Evolutionary conservation across 495 filamentous ascomycete species (phyloP).

Genomic region (Neurospora sp.): DNA sequence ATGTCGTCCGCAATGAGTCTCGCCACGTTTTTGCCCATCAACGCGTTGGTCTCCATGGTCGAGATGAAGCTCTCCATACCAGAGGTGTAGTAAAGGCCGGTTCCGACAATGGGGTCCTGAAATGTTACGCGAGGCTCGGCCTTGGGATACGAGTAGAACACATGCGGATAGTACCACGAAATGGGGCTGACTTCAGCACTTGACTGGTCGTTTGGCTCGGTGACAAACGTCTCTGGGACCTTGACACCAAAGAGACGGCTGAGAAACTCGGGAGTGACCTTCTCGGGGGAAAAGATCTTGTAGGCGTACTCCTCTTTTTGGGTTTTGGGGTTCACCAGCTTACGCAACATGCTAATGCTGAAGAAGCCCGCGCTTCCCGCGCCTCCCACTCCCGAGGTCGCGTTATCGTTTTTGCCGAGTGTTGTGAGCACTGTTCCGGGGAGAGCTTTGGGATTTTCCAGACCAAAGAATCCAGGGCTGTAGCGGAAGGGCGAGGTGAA

Average conservation of each 20-base stretch:
- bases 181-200: conserved; percentile 36
- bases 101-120: conserved; percentile 62
- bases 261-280: conserved; percentile 54
- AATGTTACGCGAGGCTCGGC: conserved; percentile 77
- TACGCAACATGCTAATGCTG: conserved; percentile 70
- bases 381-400: conserved; percentile 36
- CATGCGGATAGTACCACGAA: conserved; percentile 62
- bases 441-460: conserved; percentile 38
- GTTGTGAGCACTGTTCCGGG: conserved; percentile 79
- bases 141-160: conserved; percentile 80
- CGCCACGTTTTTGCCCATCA: conserved; percentile 96
- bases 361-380: conserved; percentile 71
- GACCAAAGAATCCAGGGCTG: conserved; percentile 57
- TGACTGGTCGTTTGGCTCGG: not conserved
- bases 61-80: conserved; percentile 93
- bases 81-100: conserved; percentile 76
- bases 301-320: conserved; percentile 67
- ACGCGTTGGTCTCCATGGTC: conserved; percentile 93
- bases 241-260: conserved; percentile 35
- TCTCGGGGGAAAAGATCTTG: conserved; percentile 85
- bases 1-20: conserved; percentile 57
- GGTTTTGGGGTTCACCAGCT: conserved; percentile 46
- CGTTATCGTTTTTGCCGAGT: conserved; percentile 47
- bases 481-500: conserved; percentile 67
- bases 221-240: conserved; percentile 28